Base-by-base conservation (phyloP, 192 early-diverging fungal genomes). In the Umbelopsis ramanniana region DNA sequence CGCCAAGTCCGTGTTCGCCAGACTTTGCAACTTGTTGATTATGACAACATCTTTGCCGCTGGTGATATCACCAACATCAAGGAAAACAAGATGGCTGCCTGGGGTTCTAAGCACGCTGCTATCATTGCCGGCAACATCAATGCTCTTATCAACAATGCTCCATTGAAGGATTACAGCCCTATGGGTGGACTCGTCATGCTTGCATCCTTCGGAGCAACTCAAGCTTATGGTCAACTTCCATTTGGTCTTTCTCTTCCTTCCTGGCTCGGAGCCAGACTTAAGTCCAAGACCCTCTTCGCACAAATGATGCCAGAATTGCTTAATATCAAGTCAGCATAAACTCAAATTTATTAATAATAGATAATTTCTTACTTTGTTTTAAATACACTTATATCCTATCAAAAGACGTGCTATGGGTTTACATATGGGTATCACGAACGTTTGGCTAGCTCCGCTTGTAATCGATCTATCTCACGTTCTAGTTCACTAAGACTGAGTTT, bases 401-500 rank as follows among this genome's bases (percentile, higher is more conserved):
- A 33, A 11, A 63, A 37, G 17, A 63, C 23, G 26, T 35, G 22
- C 26, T 54, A 54, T 37, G 11, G 14, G 26, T 57, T 37, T 63
- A 35, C 4, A 35, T 63, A 37, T 63, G 26, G 40, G 40, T n/a
- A 35, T 29, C 57, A 37, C 26, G 26, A 38, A 15, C 12, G 17
- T 63, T 63, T 63, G 33, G 52, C 17, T 38, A 73, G 6, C 17
- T 69, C 66, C 12, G 35, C 35, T 26, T 21, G 45, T 26, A 80
- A 47, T 46, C 79, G 72, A 4, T 83, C 81, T 22, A 94, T 88
- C 75, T 94, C 93, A 0, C 52, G 54, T 26, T 87, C 88, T 23
- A 94, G 71, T 17, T 94, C 93, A 23, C 72, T 79, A 26, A 94
- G 68, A 33, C 90, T 91, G 3, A 73, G 50, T 69, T 87, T 88